Evolutionary conservation across 2,329 filamentous ascomycete genomes (phyloP).

Genomic region (Onygenales sp.): DNA sequence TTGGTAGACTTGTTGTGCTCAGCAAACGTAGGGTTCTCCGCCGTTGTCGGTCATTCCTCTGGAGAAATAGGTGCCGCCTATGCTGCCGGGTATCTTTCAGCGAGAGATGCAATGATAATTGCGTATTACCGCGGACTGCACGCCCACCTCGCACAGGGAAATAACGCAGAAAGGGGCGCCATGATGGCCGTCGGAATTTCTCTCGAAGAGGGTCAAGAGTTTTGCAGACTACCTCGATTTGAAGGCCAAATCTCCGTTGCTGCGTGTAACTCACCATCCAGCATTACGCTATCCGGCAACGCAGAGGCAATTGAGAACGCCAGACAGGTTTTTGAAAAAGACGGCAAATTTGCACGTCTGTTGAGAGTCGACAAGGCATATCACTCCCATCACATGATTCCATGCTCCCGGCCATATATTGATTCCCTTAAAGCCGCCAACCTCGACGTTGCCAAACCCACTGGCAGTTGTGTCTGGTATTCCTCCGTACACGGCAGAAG

Average conservation of each 20-base stretch:
- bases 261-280: constrained; percentile 28
- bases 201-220: constrained; percentile 6
- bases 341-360: constrained; percentile 11
- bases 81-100: constrained; percentile 19
- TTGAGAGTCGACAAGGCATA: constrained; percentile 17
- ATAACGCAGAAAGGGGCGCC: constrained; percentile 2
- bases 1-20: constrained; percentile 5
- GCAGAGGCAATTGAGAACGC: constrained; percentile 16
- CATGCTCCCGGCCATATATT: constrained; percentile 8
- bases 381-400: constrained; percentile 17
- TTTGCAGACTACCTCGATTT: constrained; percentile 10
- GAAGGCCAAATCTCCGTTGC: constrained; percentile 17
- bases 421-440: background rate
- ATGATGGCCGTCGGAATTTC: constrained; percentile 12
- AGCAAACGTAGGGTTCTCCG: constrained; percentile 3
- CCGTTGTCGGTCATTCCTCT: constrained; percentile 12
- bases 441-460: background rate
- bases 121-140: constrained; percentile 34
- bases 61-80: constrained; percentile 14
- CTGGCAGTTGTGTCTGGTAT: background rate
- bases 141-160: constrained; percentile 5
- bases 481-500: constrained; percentile 4
- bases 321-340: constrained; percentile 12
- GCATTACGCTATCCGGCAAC: constrained; percentile 28
- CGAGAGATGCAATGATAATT: constrained; percentile 29